Base-by-base conservation (phyloP, 805 yeast genomes). In the Lipomyces starkeyi region DNA sequence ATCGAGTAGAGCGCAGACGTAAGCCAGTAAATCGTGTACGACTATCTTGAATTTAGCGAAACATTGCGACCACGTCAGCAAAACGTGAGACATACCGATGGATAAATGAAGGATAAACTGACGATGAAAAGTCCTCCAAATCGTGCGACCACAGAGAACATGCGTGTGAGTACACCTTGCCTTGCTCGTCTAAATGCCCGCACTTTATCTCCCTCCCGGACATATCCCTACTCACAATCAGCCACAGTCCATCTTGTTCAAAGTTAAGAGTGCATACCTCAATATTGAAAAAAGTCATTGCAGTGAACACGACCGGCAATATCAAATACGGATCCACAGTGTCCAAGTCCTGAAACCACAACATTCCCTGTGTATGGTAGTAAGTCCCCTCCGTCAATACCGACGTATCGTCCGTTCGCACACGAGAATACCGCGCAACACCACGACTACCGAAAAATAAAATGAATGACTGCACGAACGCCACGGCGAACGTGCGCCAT, bases 21-120 rank as follows among this genome's bases (percentile, higher is more conserved):
- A 37, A 91, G 83, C 99, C 98, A 94, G 79, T 93, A 94, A n/a
- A 92, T 7, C 13, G 63, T 47, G 29, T 54, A 58, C 37, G 69
- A 62, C 61, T 61, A 29, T n/a, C 32, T 17, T 14, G 17, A 61
- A 9, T 9, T 14, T 20, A 43, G 49, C 20, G 32, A 3, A 25
- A 43, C 20, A 37, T 11, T 25, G 58, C 29, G n/a, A 13, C 22
- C 11, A 1, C 3, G 29, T 20, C 4, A 14, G 29, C 29, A 58
- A 17, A 52, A 47, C 20, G 52, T 11, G 0, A 89, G 86, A 52
- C 94, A 80, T 0, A 95, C 92, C 35, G 88, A 81, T 0, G 98
- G 97, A 0, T 97, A 96, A 74, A 93, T 95, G 54, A 93, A 86
- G 0, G 97, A 83, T 22, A 93, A 82, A 4, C 92, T 93, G 89